phyloP scores from a whole-genome alignment of 73 alveolate genomes.

The Paramecium sexaurelia region DNA sequence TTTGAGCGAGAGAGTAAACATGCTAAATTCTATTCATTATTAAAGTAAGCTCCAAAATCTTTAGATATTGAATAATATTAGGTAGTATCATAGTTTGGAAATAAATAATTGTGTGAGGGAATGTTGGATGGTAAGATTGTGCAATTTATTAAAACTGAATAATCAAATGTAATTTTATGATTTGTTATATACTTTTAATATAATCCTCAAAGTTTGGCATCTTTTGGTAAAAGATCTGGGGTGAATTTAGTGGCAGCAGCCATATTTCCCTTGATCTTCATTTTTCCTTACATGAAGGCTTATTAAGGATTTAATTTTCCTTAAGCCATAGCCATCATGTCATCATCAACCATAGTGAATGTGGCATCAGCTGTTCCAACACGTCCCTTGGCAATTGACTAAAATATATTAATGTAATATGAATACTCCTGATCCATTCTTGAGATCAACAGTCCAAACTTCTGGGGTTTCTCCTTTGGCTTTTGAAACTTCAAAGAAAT shows the following conservation, averaged over 20 bases:
- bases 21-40: too few species aligned
- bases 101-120: neutral
- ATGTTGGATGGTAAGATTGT: neutral
- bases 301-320: slow-evolving; percentile 83
- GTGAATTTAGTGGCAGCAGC: slow-evolving; percentile 88
- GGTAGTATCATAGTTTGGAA: neutral
- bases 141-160: neutral
- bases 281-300: slow-evolving; percentile 90
- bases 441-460: slow-evolving; percentile 80
- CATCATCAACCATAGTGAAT: slow-evolving; percentile 83
- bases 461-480: slow-evolving; percentile 79
- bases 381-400: slow-evolving; percentile 76
- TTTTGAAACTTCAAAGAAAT: slow-evolving; percentile 80
- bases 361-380: slow-evolving; percentile 83
- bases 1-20: too few species aligned
- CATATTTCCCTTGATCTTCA: slow-evolving; percentile 90
- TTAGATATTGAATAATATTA: neutral
- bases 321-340: slow-evolving; percentile 74
- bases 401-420: neutral
- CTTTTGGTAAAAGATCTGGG: slow-evolving; percentile 86
- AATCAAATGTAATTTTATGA: neutral
- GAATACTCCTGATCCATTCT: slow-evolving; percentile 77
- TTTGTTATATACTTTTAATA: neutral
- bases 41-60: neutral
- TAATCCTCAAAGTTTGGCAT: slow-evolving; percentile 71